Conservation (phyloP, 768 basidiomycete species). For the Grammothele lineata region DNA sequence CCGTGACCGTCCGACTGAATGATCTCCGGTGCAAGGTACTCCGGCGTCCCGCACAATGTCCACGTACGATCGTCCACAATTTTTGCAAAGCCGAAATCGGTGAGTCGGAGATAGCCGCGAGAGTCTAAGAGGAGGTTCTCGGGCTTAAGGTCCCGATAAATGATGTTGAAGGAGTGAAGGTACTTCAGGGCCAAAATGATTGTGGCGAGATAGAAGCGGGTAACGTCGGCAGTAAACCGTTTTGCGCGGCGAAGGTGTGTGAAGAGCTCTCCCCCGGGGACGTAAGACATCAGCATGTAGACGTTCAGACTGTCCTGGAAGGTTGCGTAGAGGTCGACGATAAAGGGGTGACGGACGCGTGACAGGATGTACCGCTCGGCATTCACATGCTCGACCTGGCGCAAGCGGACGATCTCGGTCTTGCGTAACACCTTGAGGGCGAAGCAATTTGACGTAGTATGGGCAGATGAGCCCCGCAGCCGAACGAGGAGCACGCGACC, state of each 20-base stretch:
- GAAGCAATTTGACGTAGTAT: constrained; percentile 56
- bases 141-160: constrained; percentile 97
- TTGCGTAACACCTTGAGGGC: constrained; percentile 91
- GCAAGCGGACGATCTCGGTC: constrained; percentile 78
- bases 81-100: constrained; percentile 98
- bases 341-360: constrained; percentile 88
- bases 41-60: constrained; percentile 94
- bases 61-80: constrained; percentile 96
- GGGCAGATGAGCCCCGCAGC: constrained; percentile 46
- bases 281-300: constrained; percentile 96
- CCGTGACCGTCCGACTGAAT: constrained; percentile 97
- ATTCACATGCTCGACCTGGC: constrained; percentile 97
- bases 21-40: constrained; percentile 97
- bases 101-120: constrained; percentile 89
- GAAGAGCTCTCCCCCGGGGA: constrained; percentile 96
- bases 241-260: constrained; percentile 93
- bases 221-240: constrained; percentile 94
- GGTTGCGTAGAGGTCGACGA: constrained; percentile 93
- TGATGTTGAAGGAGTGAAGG: constrained; percentile 93
- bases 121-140: constrained; percentile 97
- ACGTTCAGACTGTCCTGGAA: constrained; percentile 96
- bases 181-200: constrained; percentile 95
- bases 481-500: constrained; percentile 89
- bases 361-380: constrained; percentile 93
- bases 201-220: constrained; percentile 95